phyloP scores from a whole-genome alignment of 768 basidiomycete species.

The Phlebiopsis flavidoalba region DNA sequence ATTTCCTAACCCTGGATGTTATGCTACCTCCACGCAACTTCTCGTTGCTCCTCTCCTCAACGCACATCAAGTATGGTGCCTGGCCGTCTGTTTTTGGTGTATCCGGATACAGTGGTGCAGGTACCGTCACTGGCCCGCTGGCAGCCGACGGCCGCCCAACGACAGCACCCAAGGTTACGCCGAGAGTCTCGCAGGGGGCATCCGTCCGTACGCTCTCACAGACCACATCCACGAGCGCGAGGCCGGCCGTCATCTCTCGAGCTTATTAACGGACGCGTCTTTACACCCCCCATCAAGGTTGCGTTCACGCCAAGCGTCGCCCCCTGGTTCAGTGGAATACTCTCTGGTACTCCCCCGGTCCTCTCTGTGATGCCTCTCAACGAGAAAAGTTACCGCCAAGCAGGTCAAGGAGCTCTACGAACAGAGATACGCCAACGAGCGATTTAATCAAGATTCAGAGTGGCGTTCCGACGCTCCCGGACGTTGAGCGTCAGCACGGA shows the following conservation, averaged over 20 bases:
- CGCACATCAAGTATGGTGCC: constrained; percentile 50
- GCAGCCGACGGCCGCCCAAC: constrained; percentile 65
- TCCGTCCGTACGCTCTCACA: constrained; percentile 86
- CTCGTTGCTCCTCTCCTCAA: constrained; percentile 85
- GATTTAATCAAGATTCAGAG: constrained; percentile 62
- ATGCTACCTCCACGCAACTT: constrained; percentile 89
- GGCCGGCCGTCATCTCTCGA: constrained; percentile 77
- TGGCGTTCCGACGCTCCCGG: constrained; percentile 66
- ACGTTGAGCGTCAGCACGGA: constrained; percentile 80
- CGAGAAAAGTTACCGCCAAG: constrained; percentile 56
- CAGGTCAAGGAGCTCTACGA: constrained; percentile 74
- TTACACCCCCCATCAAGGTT: constrained; percentile 40
- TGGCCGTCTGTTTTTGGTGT: constrained; percentile 87
- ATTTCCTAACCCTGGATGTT: constrained; percentile 99
- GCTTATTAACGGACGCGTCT: constrained; percentile 36
- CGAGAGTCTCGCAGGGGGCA: constrained; percentile 66
- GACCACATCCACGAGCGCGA: constrained; percentile 99
- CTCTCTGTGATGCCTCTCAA: constrained; percentile 78
- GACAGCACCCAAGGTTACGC: constrained; percentile 77
- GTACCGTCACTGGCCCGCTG: constrained; percentile 66
- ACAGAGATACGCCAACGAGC: constrained; percentile 71
- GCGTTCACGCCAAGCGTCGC: constrained; percentile 87
- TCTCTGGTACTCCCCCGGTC: constrained; percentile 83
- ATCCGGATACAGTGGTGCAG: constrained; percentile 94
- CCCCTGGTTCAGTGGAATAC: constrained; percentile 96